phyloP scores from a whole-genome alignment of 371 early-diverging fungal genomes.

The Thermomucor indicae-seudaticae region DNA sequence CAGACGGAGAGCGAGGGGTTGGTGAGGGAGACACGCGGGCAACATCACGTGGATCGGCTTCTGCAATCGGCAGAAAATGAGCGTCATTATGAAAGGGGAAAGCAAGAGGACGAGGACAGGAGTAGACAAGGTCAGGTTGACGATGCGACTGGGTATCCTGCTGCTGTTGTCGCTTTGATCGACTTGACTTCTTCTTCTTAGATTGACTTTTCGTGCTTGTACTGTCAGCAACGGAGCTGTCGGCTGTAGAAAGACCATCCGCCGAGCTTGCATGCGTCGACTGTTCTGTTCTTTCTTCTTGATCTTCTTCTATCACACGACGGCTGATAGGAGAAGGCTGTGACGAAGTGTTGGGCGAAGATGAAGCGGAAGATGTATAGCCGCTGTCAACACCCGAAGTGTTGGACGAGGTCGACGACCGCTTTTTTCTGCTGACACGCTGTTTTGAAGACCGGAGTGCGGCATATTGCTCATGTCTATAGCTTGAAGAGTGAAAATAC shows the following conservation, averaged over 20 bases:
- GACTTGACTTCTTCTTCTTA: constrained; percentile 17
- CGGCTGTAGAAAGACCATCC: not conserved
- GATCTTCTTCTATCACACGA: constrained; percentile 5
- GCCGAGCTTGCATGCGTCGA: constrained; percentile 4
- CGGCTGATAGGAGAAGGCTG: constrained; percentile 9
- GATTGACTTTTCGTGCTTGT: constrained; percentile 1
- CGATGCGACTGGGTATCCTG: constrained; percentile 20
- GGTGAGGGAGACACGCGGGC: constrained; percentile 31
- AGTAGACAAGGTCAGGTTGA: constrained; percentile 42
- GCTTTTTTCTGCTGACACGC: constrained; percentile 16
- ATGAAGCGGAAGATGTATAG: constrained; percentile 34
- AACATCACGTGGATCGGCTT: constrained; percentile 47
- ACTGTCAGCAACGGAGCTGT: not conserved
- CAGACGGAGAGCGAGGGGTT: constrained; percentile 7
- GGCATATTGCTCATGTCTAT: constrained; percentile 34
- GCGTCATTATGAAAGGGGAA: constrained; percentile 54
- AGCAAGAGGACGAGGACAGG: constrained; percentile 45
- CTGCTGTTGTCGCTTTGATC: constrained; percentile 9
- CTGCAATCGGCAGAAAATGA: constrained; percentile 48
- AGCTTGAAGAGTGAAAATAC: constrained; percentile 39
- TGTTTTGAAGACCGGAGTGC: constrained; percentile 15
- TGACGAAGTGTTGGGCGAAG: constrained; percentile 16
- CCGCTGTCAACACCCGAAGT: constrained; percentile 39
- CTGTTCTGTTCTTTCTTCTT: constrained; percentile 2
- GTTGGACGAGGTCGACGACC: constrained; percentile 29